Percentiles rank a stretch among this genome's conserved stretches.
phyloP scores from a whole-genome alignment of 495 filamentous ascomycete genomes.

The Choiromyces venosus region DNA sequence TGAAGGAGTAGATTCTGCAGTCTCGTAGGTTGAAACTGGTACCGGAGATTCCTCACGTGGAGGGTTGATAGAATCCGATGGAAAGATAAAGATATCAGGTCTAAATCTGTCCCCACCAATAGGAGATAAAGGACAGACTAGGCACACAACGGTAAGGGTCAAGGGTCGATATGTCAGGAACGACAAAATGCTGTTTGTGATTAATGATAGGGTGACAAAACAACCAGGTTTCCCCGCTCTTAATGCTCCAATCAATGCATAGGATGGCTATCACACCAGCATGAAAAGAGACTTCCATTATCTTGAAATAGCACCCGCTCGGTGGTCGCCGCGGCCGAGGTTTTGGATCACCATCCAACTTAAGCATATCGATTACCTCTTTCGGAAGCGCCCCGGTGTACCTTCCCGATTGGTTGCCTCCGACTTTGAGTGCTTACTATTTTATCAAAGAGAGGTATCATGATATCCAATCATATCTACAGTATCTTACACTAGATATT shows the following conservation, averaged over 20 bases:
- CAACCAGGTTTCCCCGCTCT: background rate
- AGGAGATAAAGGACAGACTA: background rate
- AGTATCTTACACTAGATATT: background rate
- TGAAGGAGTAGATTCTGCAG: background rate
- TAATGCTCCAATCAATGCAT: background rate
- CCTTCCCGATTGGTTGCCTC: background rate
- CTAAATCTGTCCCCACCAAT: background rate
- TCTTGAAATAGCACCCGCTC: background rate
- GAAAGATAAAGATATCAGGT: background rate
- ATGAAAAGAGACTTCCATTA: background rate
- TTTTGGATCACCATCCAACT: background rate
- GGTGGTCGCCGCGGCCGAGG: background rate
- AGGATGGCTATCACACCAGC: background rate
- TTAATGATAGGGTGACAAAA: background rate
- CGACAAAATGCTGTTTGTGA: background rate
- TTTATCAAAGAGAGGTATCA: background rate
- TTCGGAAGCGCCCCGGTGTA: background rate
- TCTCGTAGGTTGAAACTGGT: background rate
- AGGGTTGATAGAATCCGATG: background rate
- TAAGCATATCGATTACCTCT: background rate
- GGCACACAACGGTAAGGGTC: background rate
- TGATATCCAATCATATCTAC: background rate
- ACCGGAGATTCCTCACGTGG: background rate
- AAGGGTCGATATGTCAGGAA: background rate
- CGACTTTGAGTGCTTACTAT: background rate